Base-by-base conservation (phyloP, 352 stramenopile genomes). In the Pythium oligandrum region DNA sequence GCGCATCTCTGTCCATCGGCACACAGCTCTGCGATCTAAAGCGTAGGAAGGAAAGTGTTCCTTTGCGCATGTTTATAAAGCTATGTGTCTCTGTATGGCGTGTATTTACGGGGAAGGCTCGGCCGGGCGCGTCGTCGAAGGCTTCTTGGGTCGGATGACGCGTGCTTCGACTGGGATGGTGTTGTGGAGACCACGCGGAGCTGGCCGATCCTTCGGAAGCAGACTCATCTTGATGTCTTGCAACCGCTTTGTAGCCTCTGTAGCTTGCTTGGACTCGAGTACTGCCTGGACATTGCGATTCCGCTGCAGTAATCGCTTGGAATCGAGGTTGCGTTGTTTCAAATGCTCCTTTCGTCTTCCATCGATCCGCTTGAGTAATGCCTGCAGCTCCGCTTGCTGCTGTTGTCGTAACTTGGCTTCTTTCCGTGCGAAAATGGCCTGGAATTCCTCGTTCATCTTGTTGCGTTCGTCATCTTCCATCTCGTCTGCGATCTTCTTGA, bases 271-370 rank as follows among this genome's bases (percentile, higher is more conserved):
- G 26, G 82, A 94, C 64, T 98, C 93, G 11, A 98, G 74, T 32
- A 97, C 86, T 37, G 83, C 76, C 62, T 96, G 82, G 10, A 98
- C 95, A 64, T 98, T 98, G 50, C 87, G 86, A 68, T 98, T 98
- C 61, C 95, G 91, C 73, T 98, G 92, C 43, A 98, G 60, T 51
- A 98, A 75, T 12, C 90, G 83, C 65, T 96, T 97, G 38, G 82
- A 97, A 70, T 98, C 93, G 1, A 96, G 61, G 51, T 94, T 93
- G 39, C 90, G 77, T 66, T 97, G 92, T 63, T 97, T 98, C 26
- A 96, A 55, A 53, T 98, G 90, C 71, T 98, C 94, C 62, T 97
- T 97, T 31, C 95, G 77, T 10, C 94, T 78, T 5, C 82, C 83
- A 50, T 98, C 91, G 49, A 98, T 97, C 40, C 92, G 82, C 64